Base-by-base conservation (phyloP, 2,329 filamentous ascomycete species). In the Botrytis hyacinthi region DNA sequence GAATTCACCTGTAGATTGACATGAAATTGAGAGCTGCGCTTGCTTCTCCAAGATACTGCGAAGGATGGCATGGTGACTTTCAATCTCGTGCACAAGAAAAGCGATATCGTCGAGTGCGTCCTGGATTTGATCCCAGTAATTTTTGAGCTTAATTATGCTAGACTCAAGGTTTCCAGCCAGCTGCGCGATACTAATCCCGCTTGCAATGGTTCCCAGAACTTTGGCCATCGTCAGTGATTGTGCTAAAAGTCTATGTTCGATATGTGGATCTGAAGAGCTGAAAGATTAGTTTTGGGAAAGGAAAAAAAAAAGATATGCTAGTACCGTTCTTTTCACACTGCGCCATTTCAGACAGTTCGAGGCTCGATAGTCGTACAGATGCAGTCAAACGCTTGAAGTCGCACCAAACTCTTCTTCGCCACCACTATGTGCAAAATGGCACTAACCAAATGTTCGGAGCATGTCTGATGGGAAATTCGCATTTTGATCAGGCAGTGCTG, bases 61-160 rank as follows among this genome's bases (percentile, higher is more conserved):
- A 9, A 77, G 67, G 14, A 73, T 74, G 12, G 62, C 14, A 59
- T 73, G 60, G 22, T 74, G 37, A 22, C 35, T 63, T 4, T 76
- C 75, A 46, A 76, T 69, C 46, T 75, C 46, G 16, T 65, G 73
- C 10, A 75, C 16, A 7, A 73, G 75, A 22, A 65, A 48, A 29
- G 37, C 59, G 42, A 76, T 74, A 4, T 74, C 71, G 10, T 40
- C 61, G 0, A 74, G 76, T n/a, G 75, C 71, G 5, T 77, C 74
- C 35, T 76, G 59, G 16, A 76, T 65, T 12, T 77, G 66, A n/a
- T 70, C 70, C 74, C 73, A 75, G 20, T 67, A 77, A 22, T 51
- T 44, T 44, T 77, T 77, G 10, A 77, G 70, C n/a, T 76, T 74
- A 57, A 75, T 67, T 9, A 74, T 69, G n/a, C 73, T 74, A 20